Base-by-base conservation (phyloP, 2,329 filamentous ascomycete genomes). In the Fusarium humuli region DNA sequence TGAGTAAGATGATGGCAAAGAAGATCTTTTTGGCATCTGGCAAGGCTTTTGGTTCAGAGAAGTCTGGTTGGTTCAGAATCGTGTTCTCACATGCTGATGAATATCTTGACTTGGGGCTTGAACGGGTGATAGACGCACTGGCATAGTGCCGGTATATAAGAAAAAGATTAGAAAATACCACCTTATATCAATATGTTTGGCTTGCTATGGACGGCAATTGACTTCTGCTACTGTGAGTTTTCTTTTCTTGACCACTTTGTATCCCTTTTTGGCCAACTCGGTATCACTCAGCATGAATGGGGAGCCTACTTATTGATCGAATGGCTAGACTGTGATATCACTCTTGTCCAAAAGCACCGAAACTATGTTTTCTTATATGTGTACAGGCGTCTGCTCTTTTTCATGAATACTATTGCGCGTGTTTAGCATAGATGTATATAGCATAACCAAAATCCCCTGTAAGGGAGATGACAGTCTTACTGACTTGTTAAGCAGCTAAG, bases 1-100 rank as follows among this genome's bases (percentile, higher is more conserved):
- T 75, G 59, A 44, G 77, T 4, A 69, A 68, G 7, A 41, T 82
- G 53, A 58, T 82, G 23, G 54, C 59, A 3, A 69, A 76, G 3
- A 78, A 70, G 41, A 73, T 82, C 3, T 82, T 81, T 44, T 62
- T 82, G 25, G 80, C 80, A 8, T 78, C 77, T 0, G 81, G 80
- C 0, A 70, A 76, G 10, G 74, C 73, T 1, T 83, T 81, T 63
- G 81, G 81, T 2, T 74, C 81, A 1, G 81, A 82, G 62, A 67
- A 78, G 67, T 73, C 77, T 0, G 81, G 80, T 0, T 81, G 79
- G 80, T 81, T 80, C 54, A 70, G 81, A 6, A 79, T 83, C 55
- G 78, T 82, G 10, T 82, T 82, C 55, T 78, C 80, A 3, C 77
- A 81, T 9, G 64, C 74, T 20, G 62, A 68, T 45, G 71, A 71